Conservation (phyloP, 495 filamentous ascomycete genomes). For the Emericellopsis terricola region DNA sequence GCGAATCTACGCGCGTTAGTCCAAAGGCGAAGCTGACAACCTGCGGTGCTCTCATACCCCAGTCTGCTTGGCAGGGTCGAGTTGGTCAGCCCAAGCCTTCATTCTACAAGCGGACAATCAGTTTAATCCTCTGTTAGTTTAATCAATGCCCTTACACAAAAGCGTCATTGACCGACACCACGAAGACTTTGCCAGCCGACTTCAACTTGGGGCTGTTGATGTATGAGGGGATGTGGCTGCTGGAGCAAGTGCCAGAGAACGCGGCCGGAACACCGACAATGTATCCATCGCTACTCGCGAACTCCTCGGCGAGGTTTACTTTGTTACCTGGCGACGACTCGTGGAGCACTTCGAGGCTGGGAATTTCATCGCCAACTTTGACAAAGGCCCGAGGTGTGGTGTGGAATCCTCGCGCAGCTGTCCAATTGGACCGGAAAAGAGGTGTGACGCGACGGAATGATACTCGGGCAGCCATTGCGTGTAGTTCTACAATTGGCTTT, state of each 20-base stretch:
- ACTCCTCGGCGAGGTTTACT: conserved; percentile 65
- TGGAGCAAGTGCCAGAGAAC: conserved; percentile 67
- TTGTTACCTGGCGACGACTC: conserved; percentile 60
- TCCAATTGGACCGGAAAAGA: background rate
- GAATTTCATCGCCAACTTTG: conserved; percentile 41
- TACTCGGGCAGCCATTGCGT: background rate
- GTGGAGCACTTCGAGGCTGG: conserved; percentile 38
- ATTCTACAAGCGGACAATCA: conserved; percentile 31
- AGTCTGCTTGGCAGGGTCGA: conserved; percentile 52
- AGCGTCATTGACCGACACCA: conserved; percentile 84
- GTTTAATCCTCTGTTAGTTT: background rate
- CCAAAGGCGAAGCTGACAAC: background rate
- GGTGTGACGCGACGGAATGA: conserved; percentile 1
- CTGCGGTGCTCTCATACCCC: conserved; percentile 57
- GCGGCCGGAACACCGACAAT: conserved; percentile 86
- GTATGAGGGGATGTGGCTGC: conserved; percentile 65
- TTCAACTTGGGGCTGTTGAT: conserved; percentile 55
- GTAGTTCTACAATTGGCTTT: background rate
- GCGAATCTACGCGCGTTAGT: conserved; percentile 33
- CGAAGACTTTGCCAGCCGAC: conserved; percentile 63
- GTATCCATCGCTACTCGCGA: conserved; percentile 47
- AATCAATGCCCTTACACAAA: conserved; percentile 56
- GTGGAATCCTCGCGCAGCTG: conserved; percentile 29
- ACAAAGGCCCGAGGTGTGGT: conserved; percentile 28
- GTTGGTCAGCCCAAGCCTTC: conserved; percentile 64